Conservation (phyloP, 352 stramenopile species). For the Globisporangium nunn region DNA sequence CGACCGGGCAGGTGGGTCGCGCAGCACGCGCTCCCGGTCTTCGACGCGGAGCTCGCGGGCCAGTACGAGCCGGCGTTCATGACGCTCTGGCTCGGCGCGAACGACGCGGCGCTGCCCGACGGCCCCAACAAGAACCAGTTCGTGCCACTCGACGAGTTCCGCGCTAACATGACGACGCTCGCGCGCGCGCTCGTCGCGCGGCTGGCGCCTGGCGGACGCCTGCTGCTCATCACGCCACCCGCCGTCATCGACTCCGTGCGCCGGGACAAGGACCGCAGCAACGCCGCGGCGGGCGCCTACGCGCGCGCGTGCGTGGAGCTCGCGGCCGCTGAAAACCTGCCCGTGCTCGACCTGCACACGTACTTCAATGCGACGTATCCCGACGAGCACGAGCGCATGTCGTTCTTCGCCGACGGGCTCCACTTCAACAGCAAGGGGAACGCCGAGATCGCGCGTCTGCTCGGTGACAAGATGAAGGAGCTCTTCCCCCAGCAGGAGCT, state of each 20-base stretch:
- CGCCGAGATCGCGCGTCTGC: conserved; percentile 24
- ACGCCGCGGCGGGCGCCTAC: conserved; percentile 26
- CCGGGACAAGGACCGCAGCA: conserved; percentile 28
- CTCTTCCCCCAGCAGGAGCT: conserved; percentile 8
- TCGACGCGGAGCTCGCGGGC: conserved; percentile 25
- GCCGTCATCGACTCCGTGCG: conserved; percentile 28
- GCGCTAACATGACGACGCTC: conserved; percentile 26
- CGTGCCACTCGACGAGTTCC: conserved; percentile 40
- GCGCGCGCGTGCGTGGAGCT: conserved; percentile 29
- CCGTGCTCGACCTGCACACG: conserved; percentile 32
- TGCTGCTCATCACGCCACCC: conserved; percentile 43
- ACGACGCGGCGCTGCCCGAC: conserved; percentile 39
- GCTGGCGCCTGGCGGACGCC: conserved; percentile 14
- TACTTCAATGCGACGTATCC: conserved; percentile 32
- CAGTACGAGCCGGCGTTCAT: conserved; percentile 28
- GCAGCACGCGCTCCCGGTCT: conserved; percentile 28
- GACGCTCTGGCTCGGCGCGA: conserved; percentile 52
- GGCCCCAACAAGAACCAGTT: conserved; percentile 24
- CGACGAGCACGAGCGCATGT: conserved; percentile 14
- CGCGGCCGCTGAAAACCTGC: conserved; percentile 14
- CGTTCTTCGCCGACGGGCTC: conserved; percentile 35
- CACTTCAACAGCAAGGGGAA: conserved; percentile 47
- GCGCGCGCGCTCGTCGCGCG: conserved; percentile 16
- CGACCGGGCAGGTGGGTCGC: conserved; percentile 24
- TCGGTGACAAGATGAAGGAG: conserved; percentile 22